Conservation (phyloP, 257 asterid genomes). For the Osmanthus fragrans region DNA sequence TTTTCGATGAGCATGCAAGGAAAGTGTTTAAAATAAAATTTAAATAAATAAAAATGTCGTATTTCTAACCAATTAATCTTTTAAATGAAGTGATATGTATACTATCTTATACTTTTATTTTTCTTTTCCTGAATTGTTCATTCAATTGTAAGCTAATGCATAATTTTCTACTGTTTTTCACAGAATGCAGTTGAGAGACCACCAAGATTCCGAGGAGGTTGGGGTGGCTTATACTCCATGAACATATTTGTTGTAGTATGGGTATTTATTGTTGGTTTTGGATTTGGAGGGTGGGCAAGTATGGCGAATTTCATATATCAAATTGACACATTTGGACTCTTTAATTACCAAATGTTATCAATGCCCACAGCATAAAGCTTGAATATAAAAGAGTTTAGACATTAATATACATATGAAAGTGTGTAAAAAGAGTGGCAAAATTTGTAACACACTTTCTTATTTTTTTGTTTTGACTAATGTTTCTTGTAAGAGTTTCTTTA, state of each 20-base stretch:
- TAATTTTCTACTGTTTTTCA: neutral
- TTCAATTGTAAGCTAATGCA: too few relatives aligned
- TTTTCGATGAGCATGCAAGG: too few relatives aligned
- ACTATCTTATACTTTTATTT: neutral
- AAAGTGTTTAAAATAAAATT: too few relatives aligned
- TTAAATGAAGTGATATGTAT: too few relatives aligned
- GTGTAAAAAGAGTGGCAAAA: slow-evolving; percentile 34
- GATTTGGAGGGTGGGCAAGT: slow-evolving; percentile 93
- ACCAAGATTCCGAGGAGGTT: slow-evolving; percentile 62
- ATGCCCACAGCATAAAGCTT: slow-evolving; percentile 55
- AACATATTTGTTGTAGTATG: slow-evolving; percentile 75
- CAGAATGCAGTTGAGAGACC: slow-evolving; percentile 87
- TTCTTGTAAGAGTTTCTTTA: slow-evolving; percentile 31
- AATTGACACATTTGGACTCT: slow-evolving; percentile 69
- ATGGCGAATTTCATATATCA: slow-evolving; percentile 68
- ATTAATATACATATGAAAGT: slow-evolving; percentile 30
- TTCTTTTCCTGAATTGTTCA: neutral
- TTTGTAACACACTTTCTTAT: slow-evolving; percentile 23
- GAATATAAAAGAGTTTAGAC: slow-evolving; percentile 13
- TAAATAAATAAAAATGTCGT: too few relatives aligned
- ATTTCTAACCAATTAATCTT: too few relatives aligned
- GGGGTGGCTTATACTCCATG: slow-evolving; percentile 62
- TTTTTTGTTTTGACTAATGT: neutral
- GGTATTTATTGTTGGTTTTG: slow-evolving; percentile 79
- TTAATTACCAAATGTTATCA: slow-evolving; percentile 81